phyloP scores from a whole-genome alignment of 768 basidiomycete species.

The Dioszegia crocea region DNA sequence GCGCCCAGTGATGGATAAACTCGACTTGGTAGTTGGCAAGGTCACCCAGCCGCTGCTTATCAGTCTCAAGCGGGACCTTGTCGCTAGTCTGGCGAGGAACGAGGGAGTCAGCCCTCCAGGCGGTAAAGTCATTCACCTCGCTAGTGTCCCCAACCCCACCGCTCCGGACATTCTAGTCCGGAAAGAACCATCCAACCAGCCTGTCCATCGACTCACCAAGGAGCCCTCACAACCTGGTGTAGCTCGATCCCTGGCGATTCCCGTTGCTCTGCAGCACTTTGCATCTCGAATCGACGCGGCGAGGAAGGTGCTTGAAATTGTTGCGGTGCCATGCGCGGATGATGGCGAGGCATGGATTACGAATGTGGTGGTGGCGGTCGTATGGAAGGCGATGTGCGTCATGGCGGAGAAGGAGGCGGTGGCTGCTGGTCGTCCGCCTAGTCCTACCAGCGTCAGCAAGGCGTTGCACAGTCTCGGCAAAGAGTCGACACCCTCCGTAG shows the following conservation, averaged over 20 bases:
- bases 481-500: slow-evolving; percentile 21
- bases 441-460: slow-evolving; percentile 36
- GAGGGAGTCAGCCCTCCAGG: slow-evolving; percentile 41
- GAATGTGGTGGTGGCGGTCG: slow-evolving; percentile 46
- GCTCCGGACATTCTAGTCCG: slow-evolving; percentile 18
- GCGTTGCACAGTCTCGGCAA: slow-evolving; percentile 39
- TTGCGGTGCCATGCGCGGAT: slow-evolving; percentile 43
- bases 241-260: slow-evolving; percentile 34
- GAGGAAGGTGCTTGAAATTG: slow-evolving; percentile 43
- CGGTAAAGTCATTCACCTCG: slow-evolving; percentile 34
- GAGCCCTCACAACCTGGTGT: slow-evolving; percentile 27
- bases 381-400: slow-evolving; percentile 48
- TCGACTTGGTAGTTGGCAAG: slow-evolving; percentile 47
- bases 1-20: slow-evolving; percentile 49
- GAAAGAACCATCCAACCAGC: slow-evolving; percentile 25
- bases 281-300: slow-evolving; percentile 42
- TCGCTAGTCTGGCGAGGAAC: slow-evolving; percentile 24
- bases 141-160: slow-evolving; percentile 29
- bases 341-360: slow-evolving; percentile 50
- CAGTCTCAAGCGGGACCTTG: slow-evolving; percentile 40
- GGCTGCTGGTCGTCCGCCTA: slow-evolving; percentile 32
- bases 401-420: slow-evolving; percentile 32
- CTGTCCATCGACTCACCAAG: slow-evolving; percentile 29
- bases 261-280: slow-evolving; percentile 44
- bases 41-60: slow-evolving; percentile 45